Percentiles rank a stretch among this genome's conserved stretches.
Conservation (phyloP, 1,284 basidiomycete genomes). For the Quambalaria eucalypti region DNA sequence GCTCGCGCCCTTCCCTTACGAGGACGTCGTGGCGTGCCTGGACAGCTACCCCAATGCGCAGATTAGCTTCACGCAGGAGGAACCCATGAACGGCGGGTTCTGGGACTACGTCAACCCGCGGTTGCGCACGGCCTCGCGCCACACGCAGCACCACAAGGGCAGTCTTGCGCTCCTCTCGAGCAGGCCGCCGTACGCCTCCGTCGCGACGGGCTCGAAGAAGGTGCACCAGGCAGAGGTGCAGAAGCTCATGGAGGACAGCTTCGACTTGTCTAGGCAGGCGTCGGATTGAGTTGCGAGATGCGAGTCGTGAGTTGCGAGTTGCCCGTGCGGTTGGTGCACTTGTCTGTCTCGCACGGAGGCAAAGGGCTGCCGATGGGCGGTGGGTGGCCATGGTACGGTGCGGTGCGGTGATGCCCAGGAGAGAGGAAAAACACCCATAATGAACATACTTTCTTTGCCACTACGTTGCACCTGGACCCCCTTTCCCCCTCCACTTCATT, state of each 20-base stretch:
- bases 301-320: no score
- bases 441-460: no score
- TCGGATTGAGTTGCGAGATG: not conserved
- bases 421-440: no score
- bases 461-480: no score
- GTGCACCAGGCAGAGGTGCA: slow-evolving; percentile 43
- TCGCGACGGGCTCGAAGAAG: slow-evolving; percentile 81
- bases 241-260: slow-evolving; percentile 32
- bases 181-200: slow-evolving; percentile 47
- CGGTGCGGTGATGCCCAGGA: no score
- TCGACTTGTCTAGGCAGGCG: slow-evolving; percentile 23
- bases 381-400: no score
- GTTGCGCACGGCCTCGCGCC: slow-evolving; percentile 35
- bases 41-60: slow-evolving; percentile 94
- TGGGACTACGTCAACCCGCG: slow-evolving; percentile 85
- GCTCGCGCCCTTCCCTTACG: slow-evolving; percentile 90
- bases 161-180: slow-evolving; percentile 51
- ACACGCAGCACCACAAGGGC: slow-evolving; percentile 65
- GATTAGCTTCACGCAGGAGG: slow-evolving; percentile 80
- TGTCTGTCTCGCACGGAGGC: no score
- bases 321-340: no score
- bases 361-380: no score
- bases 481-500: no score
- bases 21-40: slow-evolving; percentile 48
- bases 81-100: slow-evolving; percentile 66